Conservation (phyloP, 257 asterid genomes). For the Solanum pinnatisectum region DNA sequence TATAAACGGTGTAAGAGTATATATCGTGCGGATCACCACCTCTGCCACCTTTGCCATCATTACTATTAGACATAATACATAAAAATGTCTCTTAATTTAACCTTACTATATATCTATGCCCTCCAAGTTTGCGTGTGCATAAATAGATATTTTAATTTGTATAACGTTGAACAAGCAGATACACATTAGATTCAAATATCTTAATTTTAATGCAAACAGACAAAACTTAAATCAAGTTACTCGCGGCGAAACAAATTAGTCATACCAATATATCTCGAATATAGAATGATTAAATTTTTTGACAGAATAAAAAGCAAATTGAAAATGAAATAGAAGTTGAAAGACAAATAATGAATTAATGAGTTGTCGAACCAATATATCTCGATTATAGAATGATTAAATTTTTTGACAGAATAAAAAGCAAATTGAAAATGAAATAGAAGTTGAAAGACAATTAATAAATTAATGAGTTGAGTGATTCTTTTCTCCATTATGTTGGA, state of each 20-base stretch:
- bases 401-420: not conserved
- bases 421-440: not conserved
- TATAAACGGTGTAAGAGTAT: not conserved
- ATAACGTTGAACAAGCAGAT: not conserved
- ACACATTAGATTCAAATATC: not conserved
- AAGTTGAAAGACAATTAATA: not conserved
- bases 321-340: not conserved
- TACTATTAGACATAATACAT: not conserved
- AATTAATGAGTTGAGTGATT: not conserved
- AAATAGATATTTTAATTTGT: not conserved
- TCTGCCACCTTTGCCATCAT: not conserved
- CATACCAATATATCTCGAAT: accelerated
- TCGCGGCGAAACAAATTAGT: not conserved
- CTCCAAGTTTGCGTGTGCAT: accelerated
- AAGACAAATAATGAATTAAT: not conserved
- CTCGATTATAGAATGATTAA: not conserved
- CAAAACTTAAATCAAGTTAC: not conserved
- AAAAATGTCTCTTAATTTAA: no score
- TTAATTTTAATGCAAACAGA: not conserved
- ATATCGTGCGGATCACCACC: no score
- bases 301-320: not conserved
- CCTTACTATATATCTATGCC: no score
- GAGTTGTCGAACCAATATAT: not conserved
- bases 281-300: not conserved
- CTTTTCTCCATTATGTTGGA: not conserved